phyloP scores from a whole-genome alignment of 768 basidiomycete genomes.

The Lentinula lateritia region DNA sequence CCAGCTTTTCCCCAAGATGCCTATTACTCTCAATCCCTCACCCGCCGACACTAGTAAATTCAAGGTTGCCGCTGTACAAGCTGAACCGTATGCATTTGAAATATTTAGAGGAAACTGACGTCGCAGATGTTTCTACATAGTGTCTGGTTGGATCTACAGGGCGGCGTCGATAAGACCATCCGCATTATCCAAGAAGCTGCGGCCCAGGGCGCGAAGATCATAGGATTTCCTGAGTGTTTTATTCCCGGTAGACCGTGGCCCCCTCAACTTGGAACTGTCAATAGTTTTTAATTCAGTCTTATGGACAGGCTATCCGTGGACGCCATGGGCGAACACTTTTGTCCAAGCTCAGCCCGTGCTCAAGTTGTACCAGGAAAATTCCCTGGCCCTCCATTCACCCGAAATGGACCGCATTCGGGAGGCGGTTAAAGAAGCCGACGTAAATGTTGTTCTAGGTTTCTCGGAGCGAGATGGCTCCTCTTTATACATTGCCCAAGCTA shows the following conservation, averaged over 20 bases:
- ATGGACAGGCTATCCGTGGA: slow-evolving; percentile 23
- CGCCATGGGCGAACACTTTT: slow-evolving; percentile 26
- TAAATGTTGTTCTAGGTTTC: slow-evolving; percentile 22
- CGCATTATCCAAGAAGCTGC: slow-evolving; percentile 21
- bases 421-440: slow-evolving; percentile 21
- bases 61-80: slow-evolving; percentile 24
- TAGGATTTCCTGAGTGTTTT: slow-evolving; percentile 25
- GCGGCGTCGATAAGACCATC: slow-evolving; percentile 24
- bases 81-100: slow-evolving; percentile 17
- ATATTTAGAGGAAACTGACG: background rate
- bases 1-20: slow-evolving; percentile 8
- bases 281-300: background rate
- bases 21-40: slow-evolving; percentile 17
- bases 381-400: slow-evolving; percentile 23
- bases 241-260: slow-evolving; percentile 15
- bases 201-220: slow-evolving; percentile 21
- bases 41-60: slow-evolving; percentile 17
- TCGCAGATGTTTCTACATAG: slow-evolving; percentile 6
- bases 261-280: background rate
- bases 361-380: slow-evolving; percentile 23
- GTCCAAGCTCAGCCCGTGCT: slow-evolving; percentile 18
- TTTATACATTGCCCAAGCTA: slow-evolving; percentile 22
- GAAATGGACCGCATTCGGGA: slow-evolving; percentile 25
- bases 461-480: slow-evolving; percentile 22
- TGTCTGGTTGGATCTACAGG: slow-evolving; percentile 22